Evolutionary conservation across 2,329 filamentous ascomycete species (phyloP).

Genomic region (Samsoniella hepiali): DNA sequence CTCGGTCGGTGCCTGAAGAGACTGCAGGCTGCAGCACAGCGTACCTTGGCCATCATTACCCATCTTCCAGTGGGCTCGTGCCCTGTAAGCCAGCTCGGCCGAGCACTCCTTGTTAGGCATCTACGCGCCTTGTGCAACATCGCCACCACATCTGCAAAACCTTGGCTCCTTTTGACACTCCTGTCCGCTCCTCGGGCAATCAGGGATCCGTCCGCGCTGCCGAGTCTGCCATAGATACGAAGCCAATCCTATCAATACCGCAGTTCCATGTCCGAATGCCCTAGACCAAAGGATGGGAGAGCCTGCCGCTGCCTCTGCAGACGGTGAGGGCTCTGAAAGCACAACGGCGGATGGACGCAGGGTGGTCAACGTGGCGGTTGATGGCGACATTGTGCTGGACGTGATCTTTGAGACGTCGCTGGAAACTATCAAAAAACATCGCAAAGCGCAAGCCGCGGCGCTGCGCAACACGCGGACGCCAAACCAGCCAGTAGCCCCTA

Average conservation of each 20-base stretch:
- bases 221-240: neutral
- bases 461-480: slow-evolving; percentile 29
- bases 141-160: neutral
- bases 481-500: slow-evolving; percentile 28
- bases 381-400: slow-evolving; percentile 64
- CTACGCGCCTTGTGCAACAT: neutral
- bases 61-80: neutral
- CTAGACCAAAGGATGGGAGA: slow-evolving; percentile 29
- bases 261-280: slow-evolving; percentile 12
- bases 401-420: slow-evolving; percentile 61
- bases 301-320: slow-evolving; percentile 30
- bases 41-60: neutral
- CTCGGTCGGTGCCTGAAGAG: neutral
- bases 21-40: neutral
- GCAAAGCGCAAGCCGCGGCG: slow-evolving; percentile 36
- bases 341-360: slow-evolving; percentile 29
- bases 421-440: slow-evolving; percentile 45
- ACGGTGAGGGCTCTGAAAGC: slow-evolving; percentile 29
- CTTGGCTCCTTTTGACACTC: neutral
- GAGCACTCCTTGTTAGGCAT: neutral
- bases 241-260: neutral
- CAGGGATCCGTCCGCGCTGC: neutral
- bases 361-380: slow-evolving; percentile 50
- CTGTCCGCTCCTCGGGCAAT: neutral
- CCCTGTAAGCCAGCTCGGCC: neutral